Conservation (phyloP, 306 rosid genomes). For the Clitoria ternatea region DNA sequence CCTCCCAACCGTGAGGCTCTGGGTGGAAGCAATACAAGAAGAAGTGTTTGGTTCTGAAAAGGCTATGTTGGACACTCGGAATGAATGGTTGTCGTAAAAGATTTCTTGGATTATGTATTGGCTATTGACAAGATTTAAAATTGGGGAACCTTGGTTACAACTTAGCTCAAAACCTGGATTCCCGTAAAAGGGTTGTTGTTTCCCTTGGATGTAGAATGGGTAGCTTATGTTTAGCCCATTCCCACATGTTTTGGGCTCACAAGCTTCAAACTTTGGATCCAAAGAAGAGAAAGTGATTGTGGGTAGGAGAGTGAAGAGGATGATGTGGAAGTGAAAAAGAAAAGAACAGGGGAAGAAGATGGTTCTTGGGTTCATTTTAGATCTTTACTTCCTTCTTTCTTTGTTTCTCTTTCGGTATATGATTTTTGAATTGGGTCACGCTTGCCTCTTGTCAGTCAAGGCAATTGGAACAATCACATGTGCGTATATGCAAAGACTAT, state of each 20-base stretch:
- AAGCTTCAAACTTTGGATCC: slow-evolving; percentile 19
- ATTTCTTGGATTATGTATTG: slow-evolving; percentile 21
- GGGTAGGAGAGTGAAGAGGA: background rate
- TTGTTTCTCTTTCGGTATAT: too few species aligned
- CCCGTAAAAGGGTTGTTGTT: slow-evolving; percentile 33
- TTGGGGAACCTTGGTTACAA: slow-evolving; percentile 35
- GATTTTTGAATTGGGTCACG: too few species aligned
- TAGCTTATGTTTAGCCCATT: slow-evolving; percentile 30
- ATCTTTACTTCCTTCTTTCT: too few species aligned
- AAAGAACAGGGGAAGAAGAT: background rate
- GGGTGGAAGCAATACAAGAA: background rate
- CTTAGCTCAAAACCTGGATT: slow-evolving; percentile 31
- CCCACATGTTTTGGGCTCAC: slow-evolving; percentile 35
- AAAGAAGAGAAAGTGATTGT: background rate
- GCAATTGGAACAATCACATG: too few species aligned
- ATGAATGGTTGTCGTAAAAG: slow-evolving; percentile 16
- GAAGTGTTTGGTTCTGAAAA: background rate
- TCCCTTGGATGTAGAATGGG: slow-evolving; percentile 32
- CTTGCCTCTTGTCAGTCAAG: too few species aligned
- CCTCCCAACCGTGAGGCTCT: slow-evolving; percentile 7
- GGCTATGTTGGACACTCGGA: slow-evolving; percentile 27
- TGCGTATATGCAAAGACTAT: too few species aligned
- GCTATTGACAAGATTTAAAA: slow-evolving; percentile 12
- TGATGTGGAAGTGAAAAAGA: too few species aligned
- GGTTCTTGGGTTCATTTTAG: slow-evolving; percentile 31